phyloP scores from a whole-genome alignment of 2,329 filamentous ascomycete genomes.

The Penicillium fuscoglaucum region DNA sequence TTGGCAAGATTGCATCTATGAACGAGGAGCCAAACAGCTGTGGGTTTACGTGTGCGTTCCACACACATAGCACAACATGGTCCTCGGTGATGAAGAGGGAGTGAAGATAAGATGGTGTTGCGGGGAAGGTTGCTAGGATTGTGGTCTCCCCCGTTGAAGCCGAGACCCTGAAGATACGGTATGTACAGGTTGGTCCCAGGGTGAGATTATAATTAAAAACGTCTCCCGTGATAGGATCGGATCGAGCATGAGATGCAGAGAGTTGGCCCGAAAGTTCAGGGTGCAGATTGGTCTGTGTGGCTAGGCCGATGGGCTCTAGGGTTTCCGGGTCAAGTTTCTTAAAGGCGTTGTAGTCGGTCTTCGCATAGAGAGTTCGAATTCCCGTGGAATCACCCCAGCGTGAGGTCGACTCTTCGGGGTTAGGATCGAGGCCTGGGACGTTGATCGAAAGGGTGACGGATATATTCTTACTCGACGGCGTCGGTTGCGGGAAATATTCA shows the following conservation, averaged over 20 bases:
- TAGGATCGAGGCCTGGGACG: conserved; percentile 56
- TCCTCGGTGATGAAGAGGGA: conserved; percentile 73
- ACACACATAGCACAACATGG: conserved; percentile 72
- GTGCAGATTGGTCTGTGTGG: conserved; percentile 62
- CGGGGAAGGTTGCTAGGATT: conserved; percentile 67
- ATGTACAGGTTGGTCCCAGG: conserved; percentile 57
- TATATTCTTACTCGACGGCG: conserved; percentile 63
- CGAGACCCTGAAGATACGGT: conserved; percentile 68
- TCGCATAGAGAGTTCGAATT: conserved; percentile 58
- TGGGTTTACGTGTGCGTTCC: conserved; percentile 64
- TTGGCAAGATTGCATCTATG: conserved; percentile 65
- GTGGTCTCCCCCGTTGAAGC: conserved; percentile 64
- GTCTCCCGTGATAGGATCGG: conserved; percentile 71
- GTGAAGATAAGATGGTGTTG: conserved; percentile 72
- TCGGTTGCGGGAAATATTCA: conserved; percentile 41
- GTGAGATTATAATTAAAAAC: conserved; percentile 81
- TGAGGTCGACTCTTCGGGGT: conserved; percentile 19
- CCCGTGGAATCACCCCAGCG: conserved; percentile 34
- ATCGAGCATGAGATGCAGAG: conserved; percentile 69
- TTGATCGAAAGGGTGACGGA: conserved; percentile 67
- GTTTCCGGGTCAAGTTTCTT: conserved; percentile 68
- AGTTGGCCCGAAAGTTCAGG: conserved; percentile 66
- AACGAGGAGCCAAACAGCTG: conserved; percentile 37
- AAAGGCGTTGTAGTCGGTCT: conserved; percentile 57
- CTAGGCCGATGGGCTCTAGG: conserved; percentile 68